Conservation (phyloP, 78 protist genomes). For the Pigoraptor vietnamica region DNA sequence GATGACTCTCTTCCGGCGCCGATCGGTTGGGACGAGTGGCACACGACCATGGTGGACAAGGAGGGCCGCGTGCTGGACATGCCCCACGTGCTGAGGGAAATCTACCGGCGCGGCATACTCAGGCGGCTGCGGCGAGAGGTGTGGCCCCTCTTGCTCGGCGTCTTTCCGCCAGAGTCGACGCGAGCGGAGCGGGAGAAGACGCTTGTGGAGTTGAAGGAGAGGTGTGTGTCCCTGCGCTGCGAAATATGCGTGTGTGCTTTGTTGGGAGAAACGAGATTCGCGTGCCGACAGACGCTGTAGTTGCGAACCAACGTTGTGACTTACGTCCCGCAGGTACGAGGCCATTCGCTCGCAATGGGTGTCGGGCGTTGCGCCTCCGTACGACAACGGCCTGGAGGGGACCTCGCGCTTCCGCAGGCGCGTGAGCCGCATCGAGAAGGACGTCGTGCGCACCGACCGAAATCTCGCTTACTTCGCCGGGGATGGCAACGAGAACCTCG, state of each 20-base stretch:
- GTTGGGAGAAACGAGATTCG: too few species aligned
- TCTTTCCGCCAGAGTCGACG: not conserved
- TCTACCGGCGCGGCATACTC: not conserved
- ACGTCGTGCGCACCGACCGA: too few species aligned
- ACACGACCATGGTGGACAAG: not conserved
- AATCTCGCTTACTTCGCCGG: too few species aligned
- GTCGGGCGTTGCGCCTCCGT: too few species aligned
- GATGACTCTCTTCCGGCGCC: not conserved
- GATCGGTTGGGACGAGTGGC: not conserved
- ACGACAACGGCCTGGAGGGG: too few species aligned
- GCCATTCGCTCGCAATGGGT: too few species aligned
- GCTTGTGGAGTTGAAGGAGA: not conserved
- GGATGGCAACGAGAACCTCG: too few species aligned
- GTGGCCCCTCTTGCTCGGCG: not conserved
- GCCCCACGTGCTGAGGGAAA: not conserved
- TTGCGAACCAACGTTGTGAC: too few species aligned
- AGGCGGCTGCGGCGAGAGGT: not conserved
- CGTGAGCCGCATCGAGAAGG: too few species aligned
- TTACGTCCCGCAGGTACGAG: too few species aligned
- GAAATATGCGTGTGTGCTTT: not conserved
- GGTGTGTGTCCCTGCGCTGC: not conserved
- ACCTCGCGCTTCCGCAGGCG: too few species aligned
- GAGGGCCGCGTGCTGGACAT: not conserved
- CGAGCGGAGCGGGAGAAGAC: not conserved
- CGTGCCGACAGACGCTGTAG: too few species aligned